phyloP scores from a whole-genome alignment of 768 basidiomycete species.

The Tephrocybe sp. region DNA sequence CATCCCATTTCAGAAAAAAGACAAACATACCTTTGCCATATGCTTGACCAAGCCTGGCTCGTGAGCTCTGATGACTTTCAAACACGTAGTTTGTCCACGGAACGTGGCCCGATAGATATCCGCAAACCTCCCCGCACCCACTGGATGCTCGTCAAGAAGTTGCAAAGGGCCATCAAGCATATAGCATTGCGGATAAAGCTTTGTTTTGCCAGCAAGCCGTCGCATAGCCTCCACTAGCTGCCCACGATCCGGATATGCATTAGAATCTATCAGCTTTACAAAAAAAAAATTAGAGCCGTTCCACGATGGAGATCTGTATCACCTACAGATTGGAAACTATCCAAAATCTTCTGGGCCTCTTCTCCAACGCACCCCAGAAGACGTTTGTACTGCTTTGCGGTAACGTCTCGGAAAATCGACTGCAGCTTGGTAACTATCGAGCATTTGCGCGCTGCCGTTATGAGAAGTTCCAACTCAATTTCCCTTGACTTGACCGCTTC shows the following conservation, averaged over 20 bases:
- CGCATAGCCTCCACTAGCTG: conserved; percentile 11
- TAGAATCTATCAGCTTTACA: conserved; percentile 6
- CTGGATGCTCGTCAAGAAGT: not conserved
- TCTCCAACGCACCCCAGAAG: not conserved
- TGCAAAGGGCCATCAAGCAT: not conserved
- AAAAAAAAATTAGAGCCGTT: no score
- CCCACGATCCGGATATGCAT: not conserved
- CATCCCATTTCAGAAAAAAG: not conserved
- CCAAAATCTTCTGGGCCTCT: conserved; percentile 2
- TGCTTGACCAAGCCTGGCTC: not conserved
- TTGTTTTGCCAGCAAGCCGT: conserved; percentile 3
- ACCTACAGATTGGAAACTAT: conserved; percentile 6
- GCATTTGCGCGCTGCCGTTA: not conserved
- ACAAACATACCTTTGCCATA: conserved; percentile 4
- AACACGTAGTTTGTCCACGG: not conserved
- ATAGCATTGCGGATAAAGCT: conserved; percentile 6
- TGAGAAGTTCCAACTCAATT: not conserved
- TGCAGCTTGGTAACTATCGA: not conserved
- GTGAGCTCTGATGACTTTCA: conserved; percentile 1
- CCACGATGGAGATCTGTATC: no score
- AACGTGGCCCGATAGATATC: conserved; percentile 7
- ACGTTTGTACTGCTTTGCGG: not conserved
- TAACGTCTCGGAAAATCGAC: not conserved
- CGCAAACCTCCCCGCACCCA: not conserved
- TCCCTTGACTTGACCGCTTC: not conserved